Conservation (phyloP, 2,329 filamentous ascomycete genomes). For the Ceratocystis destructans region DNA sequence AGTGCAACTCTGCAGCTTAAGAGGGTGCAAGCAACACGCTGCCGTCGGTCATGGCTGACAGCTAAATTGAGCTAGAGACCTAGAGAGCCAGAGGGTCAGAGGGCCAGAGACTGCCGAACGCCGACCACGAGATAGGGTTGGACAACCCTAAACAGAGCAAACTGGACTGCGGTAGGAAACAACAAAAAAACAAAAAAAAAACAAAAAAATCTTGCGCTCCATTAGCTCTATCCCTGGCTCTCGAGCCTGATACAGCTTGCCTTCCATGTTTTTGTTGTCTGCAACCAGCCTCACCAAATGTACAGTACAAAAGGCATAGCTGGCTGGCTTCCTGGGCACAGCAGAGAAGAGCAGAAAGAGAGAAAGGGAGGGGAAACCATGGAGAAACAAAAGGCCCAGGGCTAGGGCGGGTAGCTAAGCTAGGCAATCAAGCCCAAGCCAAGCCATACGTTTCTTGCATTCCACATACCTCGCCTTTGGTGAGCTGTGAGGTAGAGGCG, state of each 20-base stretch:
- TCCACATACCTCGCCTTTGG: background rate
- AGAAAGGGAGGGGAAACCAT: background rate
- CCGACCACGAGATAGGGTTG: background rate
- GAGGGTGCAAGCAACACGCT: too few species aligned
- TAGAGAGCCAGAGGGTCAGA: too few species aligned
- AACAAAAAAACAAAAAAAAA: too few species aligned
- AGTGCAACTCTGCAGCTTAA: background rate
- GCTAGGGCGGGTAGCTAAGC: background rate
- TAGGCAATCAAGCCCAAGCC: background rate
- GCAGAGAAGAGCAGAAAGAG: background rate
- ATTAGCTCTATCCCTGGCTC: too few species aligned
- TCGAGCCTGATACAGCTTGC: too few species aligned
- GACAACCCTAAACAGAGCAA: background rate
- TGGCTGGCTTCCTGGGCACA: too few species aligned
- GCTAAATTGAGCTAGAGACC: too few species aligned
- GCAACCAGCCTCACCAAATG: background rate
- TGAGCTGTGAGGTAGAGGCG: too few species aligned
- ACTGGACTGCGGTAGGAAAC: background rate
- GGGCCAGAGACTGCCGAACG: too few species aligned
- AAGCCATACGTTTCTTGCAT: background rate
- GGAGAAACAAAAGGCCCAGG: background rate
- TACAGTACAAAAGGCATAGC: background rate
- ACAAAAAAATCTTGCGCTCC: too few species aligned
- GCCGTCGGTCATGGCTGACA: too few species aligned
- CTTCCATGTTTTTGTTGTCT: background rate